phyloP scores from a whole-genome alignment of 257 asterid genomes.

The Primulina tabacum region DNA sequence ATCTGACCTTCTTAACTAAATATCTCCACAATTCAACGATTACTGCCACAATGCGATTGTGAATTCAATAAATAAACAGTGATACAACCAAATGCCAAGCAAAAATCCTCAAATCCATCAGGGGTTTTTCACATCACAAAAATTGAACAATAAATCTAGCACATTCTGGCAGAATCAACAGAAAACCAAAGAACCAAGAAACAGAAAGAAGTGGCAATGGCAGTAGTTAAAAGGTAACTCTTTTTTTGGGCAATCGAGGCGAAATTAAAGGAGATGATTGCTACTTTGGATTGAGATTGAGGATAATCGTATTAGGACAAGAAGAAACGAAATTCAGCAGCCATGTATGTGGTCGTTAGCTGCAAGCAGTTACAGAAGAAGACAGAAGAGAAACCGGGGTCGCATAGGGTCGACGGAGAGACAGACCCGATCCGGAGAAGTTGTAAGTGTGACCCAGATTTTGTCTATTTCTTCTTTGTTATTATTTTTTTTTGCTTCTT shows the following conservation, averaged over 20 bases:
- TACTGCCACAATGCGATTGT: slow-evolving; percentile 22
- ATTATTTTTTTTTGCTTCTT: neutral
- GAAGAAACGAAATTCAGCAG: neutral
- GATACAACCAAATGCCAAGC: slow-evolving; percentile 21
- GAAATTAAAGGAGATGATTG: slow-evolving; percentile 4
- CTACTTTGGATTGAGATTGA: slow-evolving; percentile 30
- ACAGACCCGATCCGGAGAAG: slow-evolving; percentile 35
- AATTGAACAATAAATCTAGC: slow-evolving; percentile 29
- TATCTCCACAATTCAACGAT: slow-evolving; percentile 34
- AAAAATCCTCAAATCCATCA: neutral
- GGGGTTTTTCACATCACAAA: slow-evolving; percentile 28
- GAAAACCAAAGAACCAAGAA: slow-evolving; percentile 5
- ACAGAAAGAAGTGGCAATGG: slow-evolving; percentile 4
- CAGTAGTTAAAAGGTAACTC: slow-evolving; percentile 25
- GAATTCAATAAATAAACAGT: slow-evolving; percentile 23
- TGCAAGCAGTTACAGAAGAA: slow-evolving; percentile 3
- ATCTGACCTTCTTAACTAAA: slow-evolving; percentile 27
- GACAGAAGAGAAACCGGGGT: slow-evolving; percentile 22
- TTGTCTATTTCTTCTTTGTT: slow-evolving; percentile 26
- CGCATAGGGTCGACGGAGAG: slow-evolving; percentile 24
- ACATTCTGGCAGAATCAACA: slow-evolving; percentile 5
- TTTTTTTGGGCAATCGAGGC: slow-evolving; percentile 10
- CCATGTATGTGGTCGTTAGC: slow-evolving; percentile 23
- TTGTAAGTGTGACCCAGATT: slow-evolving; percentile 24
- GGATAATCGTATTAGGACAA: slow-evolving; percentile 3